Evolutionary conservation across 306 rosid genomes (phyloP), one percentile per base, ranked within the genome.

Genomic region (Corylus avellana): DNA sequence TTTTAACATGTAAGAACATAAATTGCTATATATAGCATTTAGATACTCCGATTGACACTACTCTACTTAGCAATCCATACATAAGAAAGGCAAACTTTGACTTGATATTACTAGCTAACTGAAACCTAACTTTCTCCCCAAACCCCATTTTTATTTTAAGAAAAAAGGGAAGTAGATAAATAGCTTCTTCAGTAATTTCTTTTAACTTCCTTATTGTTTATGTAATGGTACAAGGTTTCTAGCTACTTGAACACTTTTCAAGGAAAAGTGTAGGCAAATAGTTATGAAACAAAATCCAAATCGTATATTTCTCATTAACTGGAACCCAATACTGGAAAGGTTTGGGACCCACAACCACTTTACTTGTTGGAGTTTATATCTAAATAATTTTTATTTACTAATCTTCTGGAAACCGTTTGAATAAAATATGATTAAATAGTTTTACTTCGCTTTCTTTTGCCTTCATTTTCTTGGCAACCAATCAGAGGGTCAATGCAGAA

Each of bases 401-500:
- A 25, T 20, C 70, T 64, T 35, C 70, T 14, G 70, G 70, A 64
- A 37, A 18, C 20, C 37, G 44, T 14, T 18, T 12, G 0, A 64
- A 64, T 8, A 64, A 37, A 17, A 64, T 32, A 35, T 64, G 8
- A 18, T 32, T 32, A 35, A 14, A 37, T 17, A 64, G 2, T 13
- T 14, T 16, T 29, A 32, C n/a, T 32, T 63, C 10, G 44, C 70
- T 1, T 29, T 16, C 4, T 7, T 16, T 63, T 63, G 64, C 42
- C 55, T 32, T 66, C 27, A 37, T 72, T 69, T 76, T 48, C 74
- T 72, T 39, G 48, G 72, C 44, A 76, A 76, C 78, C 58, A 57
- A 66, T 37, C 72, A 68, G 64, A 72, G 9, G 72, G 68, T 68
- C 61, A 74, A 68, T 12, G 4, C 12, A 3, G n/a, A 42, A 70